Base-by-base conservation (phyloP, 768 basidiomycete species). In the Tephrocybe sp. region DNA sequence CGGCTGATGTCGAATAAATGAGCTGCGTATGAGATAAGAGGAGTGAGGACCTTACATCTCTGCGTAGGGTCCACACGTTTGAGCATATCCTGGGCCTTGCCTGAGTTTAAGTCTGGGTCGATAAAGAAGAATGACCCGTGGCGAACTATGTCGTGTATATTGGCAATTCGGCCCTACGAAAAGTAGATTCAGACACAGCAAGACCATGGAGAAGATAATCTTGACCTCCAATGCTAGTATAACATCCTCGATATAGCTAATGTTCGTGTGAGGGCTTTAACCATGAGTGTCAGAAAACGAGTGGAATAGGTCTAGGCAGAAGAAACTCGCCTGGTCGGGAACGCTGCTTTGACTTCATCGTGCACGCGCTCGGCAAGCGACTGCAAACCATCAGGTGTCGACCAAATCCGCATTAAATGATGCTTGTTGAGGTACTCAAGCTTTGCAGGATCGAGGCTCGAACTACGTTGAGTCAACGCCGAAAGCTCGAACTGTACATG, bases 371-470 rank as follows among this genome's bases (percentile, higher is more conserved):
- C 65, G 2, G 86, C 82, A 4, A 92, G 71, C 0, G 65, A 59
- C n/a, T 69, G 60, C 21, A 86, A 71, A 1, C 80, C 83, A 12
- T 76, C 67, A 2, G 77, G 68, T 5, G 71, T 71, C 13, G 78
- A 69, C 60, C 82, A 78, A 47, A 69, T 73, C 15, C 71, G 71
- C 68, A 82, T 75, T 13, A 99, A 67, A 60, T 96, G 89, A 38
- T 88, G 84, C 60, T 92, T 93, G 65, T 98, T 98, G 46, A 98
- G 70, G 62, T 86, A 91, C 58, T 86, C 84, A 13, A 99, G 77
- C 61, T 97, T 97, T 9, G 68, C 67, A 0, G 80, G 77, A 54
- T 94, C 91, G 12, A 98, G 78, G 13, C 84, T 79, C n/a, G 89
- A 83, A 52, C 92, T 87, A 25, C 92, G 81, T 48, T 90, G 90